These are phyloP conservation scores for Exophiala sideris DNA, from an alignment of 2,329 filamentous ascomycete species.

Conservation along the genomic window DNA sequence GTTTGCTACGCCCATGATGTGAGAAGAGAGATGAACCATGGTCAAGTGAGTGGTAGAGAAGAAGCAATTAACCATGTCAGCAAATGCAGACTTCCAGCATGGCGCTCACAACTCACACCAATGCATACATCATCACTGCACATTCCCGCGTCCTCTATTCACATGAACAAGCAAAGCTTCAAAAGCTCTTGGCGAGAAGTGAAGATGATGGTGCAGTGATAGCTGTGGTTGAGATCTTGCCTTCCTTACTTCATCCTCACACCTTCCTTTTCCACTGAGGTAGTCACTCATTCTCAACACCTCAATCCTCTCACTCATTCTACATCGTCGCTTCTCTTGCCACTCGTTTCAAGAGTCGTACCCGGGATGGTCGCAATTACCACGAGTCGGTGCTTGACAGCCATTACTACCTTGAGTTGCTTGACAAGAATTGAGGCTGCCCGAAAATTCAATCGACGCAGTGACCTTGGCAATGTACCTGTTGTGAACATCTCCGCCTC, in stretches of 20 bases:
- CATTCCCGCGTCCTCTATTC: background rate
- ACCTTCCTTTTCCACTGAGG: slow-evolving; percentile 6
- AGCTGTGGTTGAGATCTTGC: background rate
- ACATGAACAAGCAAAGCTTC: background rate
- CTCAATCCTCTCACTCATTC: background rate
- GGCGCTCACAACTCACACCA: too few species aligned
- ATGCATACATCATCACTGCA: background rate
- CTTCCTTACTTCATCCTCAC: slow-evolving; percentile 8
- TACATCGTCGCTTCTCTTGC: slow-evolving; percentile 11
- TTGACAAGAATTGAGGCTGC: slow-evolving; percentile 6
- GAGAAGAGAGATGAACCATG: too few species aligned
- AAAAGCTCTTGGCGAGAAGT: background rate
- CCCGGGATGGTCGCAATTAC: slow-evolving; percentile 16
- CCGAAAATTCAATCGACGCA: slow-evolving; percentile 14
- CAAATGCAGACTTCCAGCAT: too few species aligned
- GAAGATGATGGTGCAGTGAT: background rate
- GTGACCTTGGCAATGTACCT: slow-evolving; percentile 15
- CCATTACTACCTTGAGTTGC: slow-evolving; percentile 5
- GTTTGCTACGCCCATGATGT: too few species aligned
- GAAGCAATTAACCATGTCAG: too few species aligned
- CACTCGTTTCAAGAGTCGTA: slow-evolving; percentile 21
- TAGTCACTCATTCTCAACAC: slow-evolving; percentile 13
- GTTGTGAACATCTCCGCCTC: slow-evolving; percentile 17
- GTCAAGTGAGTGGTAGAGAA: too few species aligned
- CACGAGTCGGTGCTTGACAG: slow-evolving; percentile 6